Evolutionary conservation across 192 early-diverging fungal species (phyloP), one percentile per base, ranked within the genome.

Genomic region (Coemansia reversa): DNA sequence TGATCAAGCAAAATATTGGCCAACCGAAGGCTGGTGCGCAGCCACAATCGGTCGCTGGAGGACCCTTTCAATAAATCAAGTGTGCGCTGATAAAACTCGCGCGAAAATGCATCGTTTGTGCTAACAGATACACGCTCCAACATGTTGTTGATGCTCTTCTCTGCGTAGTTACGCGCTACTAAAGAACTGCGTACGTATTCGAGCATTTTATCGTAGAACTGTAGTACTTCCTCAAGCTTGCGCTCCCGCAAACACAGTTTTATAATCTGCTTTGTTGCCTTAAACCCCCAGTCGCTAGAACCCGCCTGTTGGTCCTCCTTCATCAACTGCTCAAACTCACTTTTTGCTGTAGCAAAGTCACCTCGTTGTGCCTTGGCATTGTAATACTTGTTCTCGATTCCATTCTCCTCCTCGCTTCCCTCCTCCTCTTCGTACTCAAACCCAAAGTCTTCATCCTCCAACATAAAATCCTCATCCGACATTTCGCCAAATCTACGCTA

Each of bases 401-500:
- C 66, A 14, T 75, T 25, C 9, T 63, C 65, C 24, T 69, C 65
- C 62, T 63, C 62, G 7, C 62, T 55, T 12, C 65, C 69, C 22
- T 77, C 75, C 47, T 72, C 70, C 53, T 81, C 78, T 47, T 75
- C 72, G 63, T 75, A 74, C 65, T 66, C 72, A 25, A 81, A 71
- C 18, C 56, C 67, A 59, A 57, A 76, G 20, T 70, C 67, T 18
- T 70, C 77, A 58, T 72, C 75, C 2, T 75, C 78, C 28, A 62
- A 74, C 78, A 81, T 81, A 32, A 81, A 81, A 16, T 74, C 77
- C 22, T 81, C 78, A 60, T 81, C 77, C 14, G 69, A 65, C 76
- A 79, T 79, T 55, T 76, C 39, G n/a, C n/a, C n/a, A n/a, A n/a
- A n/a, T n/a, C n/a, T n/a, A n/a, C n/a, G n/a, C n/a, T n/a, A n/a